These are phyloP conservation scores for Heritiera littoralis DNA, from an alignment of 345 rosid genomes.

Conservation along the genomic window DNA sequence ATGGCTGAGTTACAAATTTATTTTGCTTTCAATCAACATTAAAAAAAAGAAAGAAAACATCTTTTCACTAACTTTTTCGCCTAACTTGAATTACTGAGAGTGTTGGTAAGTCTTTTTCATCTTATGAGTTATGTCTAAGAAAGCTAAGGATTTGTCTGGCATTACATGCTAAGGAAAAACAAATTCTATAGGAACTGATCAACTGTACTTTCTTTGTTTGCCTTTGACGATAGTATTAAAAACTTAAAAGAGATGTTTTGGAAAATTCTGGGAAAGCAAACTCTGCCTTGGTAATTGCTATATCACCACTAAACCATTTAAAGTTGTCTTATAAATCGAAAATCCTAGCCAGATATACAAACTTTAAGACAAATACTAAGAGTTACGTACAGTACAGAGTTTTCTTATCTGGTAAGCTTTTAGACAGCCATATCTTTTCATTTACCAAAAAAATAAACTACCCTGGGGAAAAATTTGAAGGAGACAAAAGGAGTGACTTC, in stretches of 20 bases:
- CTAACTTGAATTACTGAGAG: neutral
- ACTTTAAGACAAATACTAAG: neutral
- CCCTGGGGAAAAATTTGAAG: neutral
- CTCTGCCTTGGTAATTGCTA: neutral
- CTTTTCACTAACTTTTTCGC: slow-evolving; percentile 13
- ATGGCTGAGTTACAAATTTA: neutral
- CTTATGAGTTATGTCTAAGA: slow-evolving; percentile 20
- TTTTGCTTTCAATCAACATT: slow-evolving; percentile 10
- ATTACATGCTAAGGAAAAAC: neutral
- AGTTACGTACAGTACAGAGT: neutral
- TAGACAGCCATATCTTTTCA: neutral
- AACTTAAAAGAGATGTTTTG: slow-evolving; percentile 9
- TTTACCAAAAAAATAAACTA: neutral
- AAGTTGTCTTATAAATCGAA: neutral
- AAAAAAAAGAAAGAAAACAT: neutral
- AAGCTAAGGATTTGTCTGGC: slow-evolving; percentile 8
- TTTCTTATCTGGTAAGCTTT: neutral
- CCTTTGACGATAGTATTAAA: neutral
- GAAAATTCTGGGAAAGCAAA: slow-evolving; percentile 4
- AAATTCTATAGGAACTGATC: neutral
- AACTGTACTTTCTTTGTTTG: neutral
- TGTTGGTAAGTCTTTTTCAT: slow-evolving; percentile 21
- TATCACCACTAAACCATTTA: neutral
- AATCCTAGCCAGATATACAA: neutral
- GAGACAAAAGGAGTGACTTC: neutral